A percentile compares a stretch with the other conserved stretches of the same genome.
These are phyloP conservation scores for Xylariaceae sp. DNA, from an alignment of 2,329 filamentous ascomycete genomes.

Conservation along the genomic window DNA sequence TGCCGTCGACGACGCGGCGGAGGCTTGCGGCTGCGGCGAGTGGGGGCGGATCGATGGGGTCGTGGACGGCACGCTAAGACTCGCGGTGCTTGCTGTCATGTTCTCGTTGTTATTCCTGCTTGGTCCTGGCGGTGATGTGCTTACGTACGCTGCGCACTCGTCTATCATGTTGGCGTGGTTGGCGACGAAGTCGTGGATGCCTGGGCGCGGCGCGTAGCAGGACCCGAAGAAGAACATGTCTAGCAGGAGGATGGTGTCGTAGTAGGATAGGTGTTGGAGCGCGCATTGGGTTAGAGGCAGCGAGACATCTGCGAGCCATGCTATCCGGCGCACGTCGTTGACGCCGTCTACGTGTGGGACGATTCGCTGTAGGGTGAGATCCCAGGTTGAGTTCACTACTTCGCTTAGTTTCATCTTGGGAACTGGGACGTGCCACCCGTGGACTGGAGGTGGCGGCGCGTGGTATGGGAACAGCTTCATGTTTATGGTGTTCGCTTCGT, in stretches of 20 bases:
- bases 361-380: slow-evolving; percentile 73
- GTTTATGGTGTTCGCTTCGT: slow-evolving; percentile 91
- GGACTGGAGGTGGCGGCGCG: slow-evolving; percentile 69
- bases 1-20: slow-evolving; percentile 3
- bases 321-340: slow-evolving; percentile 82
- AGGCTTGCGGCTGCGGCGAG: slow-evolving; percentile 1
- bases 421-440: slow-evolving; percentile 87
- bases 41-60: not conserved
- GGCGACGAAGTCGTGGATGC: slow-evolving; percentile 73
- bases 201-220: slow-evolving; percentile 78
- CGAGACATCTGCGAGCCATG: slow-evolving; percentile 79
- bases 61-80: not conserved
- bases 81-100: slow-evolving; percentile 7
- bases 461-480: slow-evolving; percentile 92
- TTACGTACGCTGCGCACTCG: slow-evolving; percentile 84
- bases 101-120: not conserved
- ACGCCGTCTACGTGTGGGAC: slow-evolving; percentile 87
- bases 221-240: slow-evolving; percentile 94
- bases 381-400: slow-evolving; percentile 65
- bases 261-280: slow-evolving; percentile 85
- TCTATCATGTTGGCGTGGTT: slow-evolving; percentile 72
- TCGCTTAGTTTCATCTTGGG: slow-evolving; percentile 61
- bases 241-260: slow-evolving; percentile 82
- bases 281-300: slow-evolving; percentile 81
- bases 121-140: slow-evolving; percentile 34